Evolutionary conservation across 352 stramenopile species (phyloP).

Genomic region (Globisporangium rhizosaccharum): DNA sequence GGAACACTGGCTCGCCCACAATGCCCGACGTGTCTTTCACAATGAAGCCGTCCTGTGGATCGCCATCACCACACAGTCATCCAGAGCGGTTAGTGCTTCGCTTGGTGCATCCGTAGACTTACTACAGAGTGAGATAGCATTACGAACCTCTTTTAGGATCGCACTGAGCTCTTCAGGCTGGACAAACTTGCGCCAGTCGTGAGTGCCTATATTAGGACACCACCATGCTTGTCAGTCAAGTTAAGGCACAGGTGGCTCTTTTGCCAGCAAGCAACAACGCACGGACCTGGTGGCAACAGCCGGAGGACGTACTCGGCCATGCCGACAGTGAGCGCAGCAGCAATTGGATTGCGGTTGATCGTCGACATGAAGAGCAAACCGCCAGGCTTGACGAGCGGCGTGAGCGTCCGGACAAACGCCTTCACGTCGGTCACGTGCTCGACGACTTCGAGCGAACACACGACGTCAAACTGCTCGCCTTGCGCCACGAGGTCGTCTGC

Average conservation of each 20-base stretch:
- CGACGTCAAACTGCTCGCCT: constrained; percentile 73
- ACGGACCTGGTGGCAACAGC: constrained; percentile 54
- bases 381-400: constrained; percentile 74
- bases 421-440: constrained; percentile 74
- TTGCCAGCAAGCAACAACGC: neutral
- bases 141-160: constrained; percentile 44
- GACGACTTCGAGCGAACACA: constrained; percentile 83
- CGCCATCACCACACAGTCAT: neutral
- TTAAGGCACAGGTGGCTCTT: neutral
- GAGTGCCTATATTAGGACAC: constrained; percentile 34
- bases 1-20: constrained; percentile 67
- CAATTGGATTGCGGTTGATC: constrained; percentile 76
- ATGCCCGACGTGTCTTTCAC: constrained; percentile 76
- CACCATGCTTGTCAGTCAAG: neutral
- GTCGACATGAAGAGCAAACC: constrained; percentile 81
- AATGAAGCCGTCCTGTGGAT: constrained; percentile 31
- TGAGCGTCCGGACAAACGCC: constrained; percentile 68
- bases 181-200: constrained; percentile 86
- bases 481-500: constrained; percentile 68
- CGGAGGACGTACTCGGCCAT: constrained; percentile 72
- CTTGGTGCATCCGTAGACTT: neutral
- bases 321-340: constrained; percentile 60
- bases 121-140: neutral
- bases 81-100: neutral
- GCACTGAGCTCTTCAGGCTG: constrained; percentile 55